Evolutionary conservation across 2,329 filamentous ascomycete genomes (phyloP).

Genomic region (Fusarium hainanense): DNA sequence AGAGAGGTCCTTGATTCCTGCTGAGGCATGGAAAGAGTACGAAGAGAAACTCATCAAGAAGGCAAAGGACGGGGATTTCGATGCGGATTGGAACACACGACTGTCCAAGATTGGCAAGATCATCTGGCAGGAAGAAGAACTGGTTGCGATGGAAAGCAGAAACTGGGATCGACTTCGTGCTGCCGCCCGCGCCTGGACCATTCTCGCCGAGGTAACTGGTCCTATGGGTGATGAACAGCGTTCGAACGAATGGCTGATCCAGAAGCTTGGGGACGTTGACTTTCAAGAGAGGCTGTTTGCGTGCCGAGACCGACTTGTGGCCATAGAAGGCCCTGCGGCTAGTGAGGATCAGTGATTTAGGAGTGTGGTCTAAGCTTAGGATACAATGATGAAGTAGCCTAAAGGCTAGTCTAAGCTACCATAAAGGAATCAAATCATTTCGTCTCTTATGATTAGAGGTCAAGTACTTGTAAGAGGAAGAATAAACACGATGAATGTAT

Average conservation of each 20-base stretch:
- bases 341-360: too few relatives aligned
- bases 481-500: too few relatives aligned
- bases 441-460: background rate
- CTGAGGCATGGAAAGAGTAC: slow-evolving; percentile 38
- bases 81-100: slow-evolving; percentile 39
- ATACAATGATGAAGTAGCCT: background rate
- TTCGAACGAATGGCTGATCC: slow-evolving; percentile 41
- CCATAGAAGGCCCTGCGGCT: background rate
- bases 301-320: slow-evolving; percentile 7
- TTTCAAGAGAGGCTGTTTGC: slow-evolving; percentile 37
- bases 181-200: slow-evolving; percentile 43
- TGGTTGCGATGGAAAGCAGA: slow-evolving; percentile 32
- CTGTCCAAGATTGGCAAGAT: slow-evolving; percentile 39
- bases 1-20: slow-evolving; percentile 38
- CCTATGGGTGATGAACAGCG: slow-evolving; percentile 22
- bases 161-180: slow-evolving; percentile 45
- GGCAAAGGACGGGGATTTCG: slow-evolving; percentile 11
- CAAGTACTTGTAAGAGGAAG: too few relatives aligned
- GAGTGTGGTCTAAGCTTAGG: background rate
- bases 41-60: slow-evolving; percentile 36
- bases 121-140: slow-evolving; percentile 47
- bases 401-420: background rate
- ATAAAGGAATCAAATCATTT: accelerated
- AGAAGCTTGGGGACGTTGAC: slow-evolving; percentile 42
- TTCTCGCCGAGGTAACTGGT: slow-evolving; percentile 43